These are phyloP conservation scores for Triticum turgidum DNA, from an alignment of 176 grass and related monocot species.

Conservation along the genomic window DNA sequence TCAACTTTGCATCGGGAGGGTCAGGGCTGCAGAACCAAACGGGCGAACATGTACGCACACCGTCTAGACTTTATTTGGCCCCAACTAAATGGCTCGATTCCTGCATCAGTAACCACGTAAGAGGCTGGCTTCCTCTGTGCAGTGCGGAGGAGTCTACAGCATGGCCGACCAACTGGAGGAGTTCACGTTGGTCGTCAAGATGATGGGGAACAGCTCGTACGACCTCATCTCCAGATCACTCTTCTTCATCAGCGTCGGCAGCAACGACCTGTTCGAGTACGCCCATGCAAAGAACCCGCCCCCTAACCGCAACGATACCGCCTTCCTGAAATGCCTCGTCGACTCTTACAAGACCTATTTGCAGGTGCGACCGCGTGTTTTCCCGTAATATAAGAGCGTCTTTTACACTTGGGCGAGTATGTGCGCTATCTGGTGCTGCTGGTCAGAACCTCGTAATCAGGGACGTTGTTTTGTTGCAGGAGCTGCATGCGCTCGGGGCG, in stretches of 20 bases:
- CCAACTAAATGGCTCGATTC: too few species aligned
- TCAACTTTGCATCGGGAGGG: conserved; percentile 91
- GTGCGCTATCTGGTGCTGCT: too few species aligned
- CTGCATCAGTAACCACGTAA: not conserved
- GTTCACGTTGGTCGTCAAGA: conserved; percentile 26
- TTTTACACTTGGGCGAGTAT: too few species aligned
- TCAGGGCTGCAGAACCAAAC: conserved; percentile 59
- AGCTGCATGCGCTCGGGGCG: conserved; percentile 36
- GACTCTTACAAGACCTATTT: conserved; percentile 29
- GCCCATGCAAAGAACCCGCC: not conserved
- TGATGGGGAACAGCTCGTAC: not conserved
- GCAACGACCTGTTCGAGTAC: conserved; percentile 65
- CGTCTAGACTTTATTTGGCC: too few species aligned
- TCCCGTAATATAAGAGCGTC: too few species aligned
- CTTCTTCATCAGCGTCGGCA: conserved; percentile 60
- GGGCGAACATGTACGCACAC: conserved; percentile 16
- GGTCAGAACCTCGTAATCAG: too few species aligned
- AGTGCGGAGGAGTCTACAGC: conserved; percentile 8
- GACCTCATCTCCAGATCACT: conserved; percentile 47
- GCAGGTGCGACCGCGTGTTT: not conserved
- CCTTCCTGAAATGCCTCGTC: conserved; percentile 22
- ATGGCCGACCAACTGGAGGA: conserved; percentile 36
- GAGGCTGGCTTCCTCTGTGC: not conserved
- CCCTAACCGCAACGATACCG: conserved; percentile 3
- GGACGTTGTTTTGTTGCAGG: conserved; percentile 19